phyloP scores from a whole-genome alignment of 73 alveolate genomes.

The Tetrahymena borealis region DNA sequence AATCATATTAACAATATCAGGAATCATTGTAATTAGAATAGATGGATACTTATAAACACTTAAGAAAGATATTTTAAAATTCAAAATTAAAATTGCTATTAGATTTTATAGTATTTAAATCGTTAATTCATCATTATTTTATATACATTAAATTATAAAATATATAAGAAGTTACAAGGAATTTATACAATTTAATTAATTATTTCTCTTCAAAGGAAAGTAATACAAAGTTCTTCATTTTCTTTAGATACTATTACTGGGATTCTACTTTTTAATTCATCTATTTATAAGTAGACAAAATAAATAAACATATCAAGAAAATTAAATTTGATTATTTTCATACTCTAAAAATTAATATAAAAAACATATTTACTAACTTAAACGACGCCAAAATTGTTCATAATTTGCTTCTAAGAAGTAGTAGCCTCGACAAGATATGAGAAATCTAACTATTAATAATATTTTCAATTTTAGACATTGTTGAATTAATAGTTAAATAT shows the following conservation, averaged over 20 bases:
- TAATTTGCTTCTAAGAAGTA: background rate
- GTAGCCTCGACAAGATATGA: background rate
- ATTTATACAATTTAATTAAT: too few relatives aligned
- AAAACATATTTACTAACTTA: background rate
- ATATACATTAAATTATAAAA: too few relatives aligned
- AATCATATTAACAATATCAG: too few relatives aligned
- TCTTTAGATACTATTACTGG: background rate
- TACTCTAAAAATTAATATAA: background rate
- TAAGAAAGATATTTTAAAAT: too few relatives aligned
- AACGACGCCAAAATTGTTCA: background rate
- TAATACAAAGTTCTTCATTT: background rate
- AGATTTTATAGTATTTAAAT: too few relatives aligned
- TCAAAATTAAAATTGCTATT: too few relatives aligned
- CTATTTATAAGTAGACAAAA: background rate
- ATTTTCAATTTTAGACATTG: background rate
- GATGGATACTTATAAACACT: too few relatives aligned
- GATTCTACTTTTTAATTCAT: background rate
- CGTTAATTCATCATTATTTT: too few relatives aligned
- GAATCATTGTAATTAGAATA: too few relatives aligned
- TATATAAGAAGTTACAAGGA: too few relatives aligned
- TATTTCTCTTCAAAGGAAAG: background rate
- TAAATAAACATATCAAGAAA: background rate
- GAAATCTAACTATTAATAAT: background rate
- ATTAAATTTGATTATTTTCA: background rate
- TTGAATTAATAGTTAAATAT: background rate